Evolutionary conservation across 345 rosid genomes (phyloP).

Genomic region (Eucalyptus urophylla): DNA sequence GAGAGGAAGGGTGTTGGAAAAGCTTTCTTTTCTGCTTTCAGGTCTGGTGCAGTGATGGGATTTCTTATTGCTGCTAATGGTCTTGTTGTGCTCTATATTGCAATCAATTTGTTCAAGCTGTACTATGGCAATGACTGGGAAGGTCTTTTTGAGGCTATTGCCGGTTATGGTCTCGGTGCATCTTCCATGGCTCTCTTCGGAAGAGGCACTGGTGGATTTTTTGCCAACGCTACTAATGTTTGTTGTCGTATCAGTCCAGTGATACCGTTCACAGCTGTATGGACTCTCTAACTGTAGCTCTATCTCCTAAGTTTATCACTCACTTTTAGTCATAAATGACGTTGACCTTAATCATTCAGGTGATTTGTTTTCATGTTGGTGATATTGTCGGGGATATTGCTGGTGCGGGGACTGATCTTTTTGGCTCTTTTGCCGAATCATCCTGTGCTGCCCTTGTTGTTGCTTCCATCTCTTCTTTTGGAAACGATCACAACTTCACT

Average conservation of each 20-base stretch:
- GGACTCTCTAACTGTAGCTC: no score
- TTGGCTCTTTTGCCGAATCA: no score
- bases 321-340: no score
- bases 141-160: neutral
- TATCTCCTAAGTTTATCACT: no score
- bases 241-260: rapidly evolving
- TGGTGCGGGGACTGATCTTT: no score
- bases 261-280: no score
- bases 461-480: no score
- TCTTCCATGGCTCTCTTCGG: neutral
- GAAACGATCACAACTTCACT: no score
- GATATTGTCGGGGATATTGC: no score
- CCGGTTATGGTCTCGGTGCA: neutral
- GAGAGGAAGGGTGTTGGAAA: conserved; percentile 1
- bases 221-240: neutral
- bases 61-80: neutral
- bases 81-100: neutral
- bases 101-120: neutral
- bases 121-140: neutral
- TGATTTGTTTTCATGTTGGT: no score
- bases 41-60: neutral
- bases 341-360: no score
- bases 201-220: neutral
- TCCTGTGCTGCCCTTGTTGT: no score
- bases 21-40: neutral